These are phyloP conservation scores for Diaporthe citrichinensis DNA, from an alignment of 2,329 filamentous ascomycete genomes.

Conservation along the genomic window DNA sequence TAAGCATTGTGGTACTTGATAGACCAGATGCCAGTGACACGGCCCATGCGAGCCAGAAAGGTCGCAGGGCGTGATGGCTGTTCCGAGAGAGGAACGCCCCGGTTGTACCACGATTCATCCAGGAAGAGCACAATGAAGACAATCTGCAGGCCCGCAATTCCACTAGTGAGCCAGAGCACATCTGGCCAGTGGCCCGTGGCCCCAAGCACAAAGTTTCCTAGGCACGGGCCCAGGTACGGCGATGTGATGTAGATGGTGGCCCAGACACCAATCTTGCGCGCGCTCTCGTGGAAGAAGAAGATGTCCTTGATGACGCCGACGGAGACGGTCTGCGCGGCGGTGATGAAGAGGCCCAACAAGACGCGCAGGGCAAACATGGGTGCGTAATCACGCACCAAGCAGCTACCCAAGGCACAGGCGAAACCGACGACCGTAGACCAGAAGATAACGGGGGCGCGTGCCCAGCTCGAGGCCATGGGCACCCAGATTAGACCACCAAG, in stretches of 20 bases:
- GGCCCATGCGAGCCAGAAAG: background rate
- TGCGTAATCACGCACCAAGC: conserved; percentile 44
- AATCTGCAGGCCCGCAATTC: conserved; percentile 46
- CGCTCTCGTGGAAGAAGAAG: conserved; percentile 63
- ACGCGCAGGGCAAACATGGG: conserved; percentile 46
- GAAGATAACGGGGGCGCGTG: conserved; percentile 45
- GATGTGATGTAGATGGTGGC: conserved; percentile 43
- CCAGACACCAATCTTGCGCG: conserved; percentile 52
- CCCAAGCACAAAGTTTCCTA: conserved; percentile 54
- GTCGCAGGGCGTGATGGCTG: background rate
- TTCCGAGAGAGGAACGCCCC: background rate
- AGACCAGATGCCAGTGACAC: background rate
- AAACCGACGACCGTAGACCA: conserved; percentile 48
- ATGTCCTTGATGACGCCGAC: conserved; percentile 57
- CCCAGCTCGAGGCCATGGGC: conserved; percentile 44
- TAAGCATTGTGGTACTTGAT: background rate
- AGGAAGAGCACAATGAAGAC: conserved; percentile 46
- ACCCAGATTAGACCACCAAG: conserved; percentile 43
- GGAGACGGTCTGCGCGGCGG: conserved; percentile 56
- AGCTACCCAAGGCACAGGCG: conserved; percentile 45
- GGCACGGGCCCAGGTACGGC: conserved; percentile 50
- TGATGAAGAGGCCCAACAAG: conserved; percentile 60
- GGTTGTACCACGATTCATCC: conserved; percentile 11
- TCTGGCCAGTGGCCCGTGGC: conserved; percentile 48
- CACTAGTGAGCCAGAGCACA: conserved; percentile 51